Conservation (phyloP, 75 land plant genomes). For the Pinus taeda region DNA sequence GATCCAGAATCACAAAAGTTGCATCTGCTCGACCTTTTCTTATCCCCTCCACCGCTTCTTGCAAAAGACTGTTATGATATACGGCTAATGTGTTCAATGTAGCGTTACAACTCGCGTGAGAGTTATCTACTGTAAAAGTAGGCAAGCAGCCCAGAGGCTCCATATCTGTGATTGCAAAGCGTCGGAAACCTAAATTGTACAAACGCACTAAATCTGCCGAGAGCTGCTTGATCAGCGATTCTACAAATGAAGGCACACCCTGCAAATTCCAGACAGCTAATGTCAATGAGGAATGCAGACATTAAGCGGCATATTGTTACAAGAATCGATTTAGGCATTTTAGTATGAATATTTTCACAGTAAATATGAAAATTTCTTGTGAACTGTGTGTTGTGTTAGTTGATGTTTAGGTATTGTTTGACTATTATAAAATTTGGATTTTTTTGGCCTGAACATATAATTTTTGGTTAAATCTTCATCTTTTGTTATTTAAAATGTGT, state of each 20-base stretch:
- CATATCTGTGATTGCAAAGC: slow-evolving; percentile 20
- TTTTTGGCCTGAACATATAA: too few relatives aligned
- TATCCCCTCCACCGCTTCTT: not conserved
- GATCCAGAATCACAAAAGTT: slow-evolving; percentile 9
- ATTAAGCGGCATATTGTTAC: too few relatives aligned
- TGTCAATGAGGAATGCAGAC: too few relatives aligned
- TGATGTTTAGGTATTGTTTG: too few relatives aligned
- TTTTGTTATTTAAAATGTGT: too few relatives aligned
- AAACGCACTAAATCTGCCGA: slow-evolving; percentile 14
- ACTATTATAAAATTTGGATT: too few relatives aligned
- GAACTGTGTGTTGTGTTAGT: too few relatives aligned
- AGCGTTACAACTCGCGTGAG: slow-evolving; percentile 11
- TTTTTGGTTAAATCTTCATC: too few relatives aligned
- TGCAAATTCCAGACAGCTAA: not conserved
- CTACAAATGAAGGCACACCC: not conserved
- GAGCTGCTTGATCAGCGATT: slow-evolving; percentile 11
- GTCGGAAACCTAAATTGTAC: slow-evolving; percentile 17
- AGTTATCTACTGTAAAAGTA: not conserved
- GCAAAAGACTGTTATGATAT: slow-evolving; percentile 21
- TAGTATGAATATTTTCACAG: too few relatives aligned
- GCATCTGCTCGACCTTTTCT: not conserved
- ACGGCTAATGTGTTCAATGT: not conserved
- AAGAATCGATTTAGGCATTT: too few relatives aligned
- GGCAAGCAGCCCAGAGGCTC: slow-evolving; percentile 40
- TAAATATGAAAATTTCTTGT: too few relatives aligned